These are phyloP conservation scores for Silene vulgaris DNA, from an alignment of 179 eudicot species.

Conservation along the genomic window DNA sequence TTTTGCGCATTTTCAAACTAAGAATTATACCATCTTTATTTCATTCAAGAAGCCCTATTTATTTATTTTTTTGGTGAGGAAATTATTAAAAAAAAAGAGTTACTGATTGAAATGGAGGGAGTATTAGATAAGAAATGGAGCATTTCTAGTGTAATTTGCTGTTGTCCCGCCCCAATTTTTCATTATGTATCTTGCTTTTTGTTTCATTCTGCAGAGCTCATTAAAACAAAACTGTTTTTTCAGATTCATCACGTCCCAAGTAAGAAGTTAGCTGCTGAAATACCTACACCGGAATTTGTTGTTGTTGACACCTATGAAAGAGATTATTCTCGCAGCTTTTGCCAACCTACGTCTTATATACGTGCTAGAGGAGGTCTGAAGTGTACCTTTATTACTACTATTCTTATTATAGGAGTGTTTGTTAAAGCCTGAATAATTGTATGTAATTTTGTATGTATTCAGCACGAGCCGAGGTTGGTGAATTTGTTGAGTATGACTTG, in stretches of 20 bases:
- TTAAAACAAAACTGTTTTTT: constrained; percentile 2
- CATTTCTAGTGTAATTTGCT: neutral
- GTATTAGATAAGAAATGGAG: neutral
- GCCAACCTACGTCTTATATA: constrained; percentile 69
- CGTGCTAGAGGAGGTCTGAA: constrained; percentile 91
- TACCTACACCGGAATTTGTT: constrained; percentile 66
- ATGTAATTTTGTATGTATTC: constrained; percentile 30
- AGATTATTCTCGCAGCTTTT: constrained; percentile 65
- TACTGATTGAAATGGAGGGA: no score
- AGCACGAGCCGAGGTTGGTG: constrained; percentile 96
- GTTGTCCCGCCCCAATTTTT: no score
- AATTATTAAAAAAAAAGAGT: no score
- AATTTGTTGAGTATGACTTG: constrained; percentile 91
- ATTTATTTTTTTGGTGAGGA: no score
- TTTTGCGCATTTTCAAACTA: no score
- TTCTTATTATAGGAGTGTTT: neutral
- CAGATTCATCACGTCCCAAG: constrained; percentile 57
- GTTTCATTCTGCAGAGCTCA: neutral
- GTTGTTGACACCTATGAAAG: constrained; percentile 79
- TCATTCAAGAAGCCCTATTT: no score
- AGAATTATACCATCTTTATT: no score
- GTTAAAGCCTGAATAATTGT: neutral
- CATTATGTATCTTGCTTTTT: neutral
- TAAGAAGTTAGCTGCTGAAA: constrained; percentile 74
- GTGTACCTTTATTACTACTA: neutral